Conservation (phyloP, 23 red algal genomes). For the Gracilariopsis chorda region DNA sequence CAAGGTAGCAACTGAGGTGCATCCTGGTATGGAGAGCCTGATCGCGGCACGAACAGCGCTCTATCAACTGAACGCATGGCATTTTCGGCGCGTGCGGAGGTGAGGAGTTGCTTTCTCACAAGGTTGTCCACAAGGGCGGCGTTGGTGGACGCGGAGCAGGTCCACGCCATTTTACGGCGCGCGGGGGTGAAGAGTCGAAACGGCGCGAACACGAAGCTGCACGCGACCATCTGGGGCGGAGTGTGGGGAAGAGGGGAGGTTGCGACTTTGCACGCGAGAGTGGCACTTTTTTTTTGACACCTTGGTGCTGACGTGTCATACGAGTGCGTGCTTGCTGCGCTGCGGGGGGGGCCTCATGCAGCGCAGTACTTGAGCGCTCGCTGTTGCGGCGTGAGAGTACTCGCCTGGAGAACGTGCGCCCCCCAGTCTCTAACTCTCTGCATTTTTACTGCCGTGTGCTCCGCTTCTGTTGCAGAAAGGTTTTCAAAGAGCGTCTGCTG, state of each 20-base stretch:
- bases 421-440: too few relatives aligned
- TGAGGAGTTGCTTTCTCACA: slow-evolving; percentile 36
- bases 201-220: background rate
- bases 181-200: background rate
- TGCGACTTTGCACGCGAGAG: background rate
- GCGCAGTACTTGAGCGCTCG: background rate
- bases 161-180: slow-evolving; percentile 74
- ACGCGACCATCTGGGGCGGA: background rate
- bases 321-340: background rate
- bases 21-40: slow-evolving; percentile 63
- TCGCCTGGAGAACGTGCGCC: too few relatives aligned
- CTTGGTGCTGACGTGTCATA: background rate
- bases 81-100: slow-evolving; percentile 25
- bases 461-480: background rate
- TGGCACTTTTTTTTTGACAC: background rate
- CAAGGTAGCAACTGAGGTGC: slow-evolving; percentile 76
- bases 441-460: too few relatives aligned
- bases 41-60: slow-evolving; percentile 32
- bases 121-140: slow-evolving; percentile 71
- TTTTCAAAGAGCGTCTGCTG: background rate
- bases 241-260: background rate
- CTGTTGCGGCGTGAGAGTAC: too few relatives aligned
- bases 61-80: slow-evolving; percentile 82
- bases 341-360: background rate
- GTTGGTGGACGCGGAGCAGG: slow-evolving; percentile 66